phyloP scores from a whole-genome alignment of 2,329 filamentous ascomycete genomes.

The Hymenoscyphus repandus region DNA sequence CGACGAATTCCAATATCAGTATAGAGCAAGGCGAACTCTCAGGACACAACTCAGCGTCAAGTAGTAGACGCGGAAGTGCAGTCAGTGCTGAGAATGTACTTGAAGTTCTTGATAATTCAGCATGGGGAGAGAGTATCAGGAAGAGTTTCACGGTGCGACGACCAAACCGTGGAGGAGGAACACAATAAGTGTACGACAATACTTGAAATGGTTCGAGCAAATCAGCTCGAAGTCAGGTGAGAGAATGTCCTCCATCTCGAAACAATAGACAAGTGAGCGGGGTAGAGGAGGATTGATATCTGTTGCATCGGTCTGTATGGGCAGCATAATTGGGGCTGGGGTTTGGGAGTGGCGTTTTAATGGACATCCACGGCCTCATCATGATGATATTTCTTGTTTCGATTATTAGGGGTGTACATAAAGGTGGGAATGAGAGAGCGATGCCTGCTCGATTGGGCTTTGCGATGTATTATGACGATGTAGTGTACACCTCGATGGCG shows the following conservation, averaged over 20 bases:
- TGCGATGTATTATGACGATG: conserved; percentile 1
- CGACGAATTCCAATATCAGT: conserved; percentile 30
- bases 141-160: conserved; percentile 72
- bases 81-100: conserved; percentile 74
- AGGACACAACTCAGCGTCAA: conserved; percentile 31
- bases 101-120: conserved; percentile 80
- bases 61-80: conserved; percentile 59
- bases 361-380: conserved; percentile 10
- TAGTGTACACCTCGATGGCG: too few relatives aligned
- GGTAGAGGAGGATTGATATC: conserved; percentile 12
- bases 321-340: conserved; percentile 19
- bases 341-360: conserved; percentile 11
- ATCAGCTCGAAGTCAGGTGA: too few relatives aligned
- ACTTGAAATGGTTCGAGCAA: not conserved
- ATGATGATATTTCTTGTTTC: conserved; percentile 11
- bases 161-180: conserved; percentile 23
- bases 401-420: conserved; percentile 2
- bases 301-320: conserved; percentile 17
- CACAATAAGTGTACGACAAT: not conserved
- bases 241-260: too few relatives aligned
- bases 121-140: conserved; percentile 89
- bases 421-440: not conserved
- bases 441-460: not conserved
- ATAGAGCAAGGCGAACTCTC: conserved; percentile 25
- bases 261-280: not conserved